These are phyloP conservation scores for Linnemannia exigua DNA, from an alignment of 192 early-diverging fungal genomes.

Conservation along the genomic window DNA sequence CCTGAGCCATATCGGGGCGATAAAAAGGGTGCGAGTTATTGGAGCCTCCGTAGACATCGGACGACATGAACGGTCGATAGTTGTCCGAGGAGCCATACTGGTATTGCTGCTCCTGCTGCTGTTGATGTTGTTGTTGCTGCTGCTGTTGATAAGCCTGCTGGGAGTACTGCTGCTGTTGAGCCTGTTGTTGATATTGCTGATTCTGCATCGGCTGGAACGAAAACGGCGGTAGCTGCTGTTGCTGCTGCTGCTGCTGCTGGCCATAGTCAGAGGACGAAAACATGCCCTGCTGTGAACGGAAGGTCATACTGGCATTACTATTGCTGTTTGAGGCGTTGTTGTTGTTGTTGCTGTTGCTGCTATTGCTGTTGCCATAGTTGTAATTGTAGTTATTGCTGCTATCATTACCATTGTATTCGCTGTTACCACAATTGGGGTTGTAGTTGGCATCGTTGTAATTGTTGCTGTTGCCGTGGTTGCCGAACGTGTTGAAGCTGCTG, in stretches of 20 bases:
- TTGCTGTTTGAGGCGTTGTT: background rate
- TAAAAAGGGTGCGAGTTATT: background rate
- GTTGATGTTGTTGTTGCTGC: slow-evolving; percentile 4
- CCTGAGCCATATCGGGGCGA: slow-evolving; percentile 20
- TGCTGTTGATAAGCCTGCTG: slow-evolving; percentile 13
- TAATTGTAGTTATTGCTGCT: slow-evolving; percentile 8
- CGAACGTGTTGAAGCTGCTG: slow-evolving; percentile 8
- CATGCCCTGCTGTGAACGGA: background rate
- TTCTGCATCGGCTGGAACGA: slow-evolving; percentile 15
- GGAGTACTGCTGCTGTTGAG: slow-evolving; percentile 31
- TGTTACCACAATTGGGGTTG: background rate
- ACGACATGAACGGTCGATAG: slow-evolving; percentile 20
- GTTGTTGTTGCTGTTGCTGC: background rate
- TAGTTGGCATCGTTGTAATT: background rate
- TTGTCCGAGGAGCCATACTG: slow-evolving; percentile 5
- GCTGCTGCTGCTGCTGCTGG: slow-evolving; percentile 23
- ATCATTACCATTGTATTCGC: background rate
- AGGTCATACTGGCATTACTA: background rate
- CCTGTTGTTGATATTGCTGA: slow-evolving; percentile 19
- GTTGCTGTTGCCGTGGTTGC: slow-evolving; percentile 6
- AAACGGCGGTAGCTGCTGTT: slow-evolving; percentile 6
- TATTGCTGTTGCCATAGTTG: background rate
- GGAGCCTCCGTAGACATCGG: slow-evolving; percentile 23
- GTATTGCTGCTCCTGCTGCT: slow-evolving; percentile 10
- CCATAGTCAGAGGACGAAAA: slow-evolving; percentile 14